Evolutionary conservation across 169 alveolate genomes (phyloP).

Genomic region (Plasmodium cynomolgi): DNA sequence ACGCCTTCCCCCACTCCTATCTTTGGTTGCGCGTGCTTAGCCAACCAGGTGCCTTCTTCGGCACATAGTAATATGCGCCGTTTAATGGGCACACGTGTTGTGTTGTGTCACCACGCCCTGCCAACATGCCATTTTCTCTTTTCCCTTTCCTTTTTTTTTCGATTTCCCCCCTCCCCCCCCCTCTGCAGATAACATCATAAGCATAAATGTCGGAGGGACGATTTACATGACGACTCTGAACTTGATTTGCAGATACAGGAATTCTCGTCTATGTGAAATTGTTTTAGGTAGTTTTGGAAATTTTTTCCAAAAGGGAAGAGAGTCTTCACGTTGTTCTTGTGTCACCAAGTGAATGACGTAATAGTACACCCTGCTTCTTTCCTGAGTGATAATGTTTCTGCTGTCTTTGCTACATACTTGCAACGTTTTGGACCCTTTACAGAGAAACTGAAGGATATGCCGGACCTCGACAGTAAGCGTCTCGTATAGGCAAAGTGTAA

Average conservation of each 20-base stretch:
- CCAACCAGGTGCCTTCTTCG: not conserved
- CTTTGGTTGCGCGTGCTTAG: not conserved
- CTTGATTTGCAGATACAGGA: slow-evolving; percentile 55
- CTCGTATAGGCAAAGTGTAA: not conserved
- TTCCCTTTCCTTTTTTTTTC: not conserved
- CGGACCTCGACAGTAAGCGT: slow-evolving; percentile 16
- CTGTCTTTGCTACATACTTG: not conserved
- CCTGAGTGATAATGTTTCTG: not conserved
- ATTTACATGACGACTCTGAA: slow-evolving; percentile 59
- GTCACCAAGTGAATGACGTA: not conserved
- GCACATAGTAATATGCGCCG: not conserved
- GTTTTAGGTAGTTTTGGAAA: slow-evolving; percentile 25
- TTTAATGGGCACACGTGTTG: not conserved
- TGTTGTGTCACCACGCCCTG: not conserved
- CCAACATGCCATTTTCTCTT: not conserved
- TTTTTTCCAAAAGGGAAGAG: not conserved
- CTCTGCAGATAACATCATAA: slow-evolving; percentile 38
- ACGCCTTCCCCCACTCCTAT: not conserved
- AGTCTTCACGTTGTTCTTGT: not conserved
- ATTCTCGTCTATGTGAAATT: slow-evolving; percentile 38
- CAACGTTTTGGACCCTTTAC: not conserved
- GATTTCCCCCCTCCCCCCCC: not conserved
- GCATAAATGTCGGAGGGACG: slow-evolving; percentile 69
- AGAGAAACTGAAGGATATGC: slow-evolving; percentile 11
- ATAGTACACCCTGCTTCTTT: not conserved